Evolutionary conservation across 306 rosid species (phyloP).

Genomic region (Lathyrus aphaca): DNA sequence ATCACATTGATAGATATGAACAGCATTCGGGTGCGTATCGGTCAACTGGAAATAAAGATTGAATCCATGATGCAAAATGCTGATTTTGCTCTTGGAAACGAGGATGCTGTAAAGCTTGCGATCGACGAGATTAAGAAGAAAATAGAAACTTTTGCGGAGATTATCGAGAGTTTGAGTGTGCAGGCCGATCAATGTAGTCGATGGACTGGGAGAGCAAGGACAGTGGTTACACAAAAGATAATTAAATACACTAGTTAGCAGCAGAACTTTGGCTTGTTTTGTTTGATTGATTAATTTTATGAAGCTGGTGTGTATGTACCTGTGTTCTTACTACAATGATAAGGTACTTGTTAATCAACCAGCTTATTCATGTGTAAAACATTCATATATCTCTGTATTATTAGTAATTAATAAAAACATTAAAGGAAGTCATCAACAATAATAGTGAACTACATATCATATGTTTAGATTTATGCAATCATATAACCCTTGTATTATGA

Average conservation of each 20-base stretch:
- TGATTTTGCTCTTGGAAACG: conserved; percentile 71
- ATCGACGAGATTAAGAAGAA: conserved; percentile 84
- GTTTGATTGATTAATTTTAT: conserved; percentile 27
- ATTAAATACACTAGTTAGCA: conserved; percentile 44
- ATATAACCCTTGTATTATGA: too few relatives aligned
- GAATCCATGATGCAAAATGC: conserved; percentile 55
- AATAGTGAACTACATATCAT: too few relatives aligned
- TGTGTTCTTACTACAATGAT: conserved; percentile 12
- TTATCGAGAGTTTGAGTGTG: conserved; percentile 59
- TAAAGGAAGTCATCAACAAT: too few relatives aligned
- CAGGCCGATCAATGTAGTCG: conserved; percentile 69
- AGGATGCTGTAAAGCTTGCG: conserved; percentile 67
- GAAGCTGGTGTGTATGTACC: conserved; percentile 9
- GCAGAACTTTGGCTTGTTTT: background rate
- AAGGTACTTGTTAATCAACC: conserved; percentile 36
- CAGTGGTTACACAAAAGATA: conserved; percentile 65
- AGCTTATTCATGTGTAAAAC: conserved; percentile 38
- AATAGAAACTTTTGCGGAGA: conserved; percentile 57
- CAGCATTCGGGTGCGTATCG: conserved; percentile 53
- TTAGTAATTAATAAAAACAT: too few relatives aligned
- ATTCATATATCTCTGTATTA: conserved; percentile 1
- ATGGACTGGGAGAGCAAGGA: conserved; percentile 69
- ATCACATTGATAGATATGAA: conserved; percentile 68
- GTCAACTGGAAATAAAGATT: conserved; percentile 57
- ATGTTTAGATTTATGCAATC: too few relatives aligned